A percentile compares a stretch with the other conserved stretches of the same genome.
Conservation (phyloP, 495 filamentous ascomycete genomes). For the Pseudoneurospora amorphoporcata region DNA sequence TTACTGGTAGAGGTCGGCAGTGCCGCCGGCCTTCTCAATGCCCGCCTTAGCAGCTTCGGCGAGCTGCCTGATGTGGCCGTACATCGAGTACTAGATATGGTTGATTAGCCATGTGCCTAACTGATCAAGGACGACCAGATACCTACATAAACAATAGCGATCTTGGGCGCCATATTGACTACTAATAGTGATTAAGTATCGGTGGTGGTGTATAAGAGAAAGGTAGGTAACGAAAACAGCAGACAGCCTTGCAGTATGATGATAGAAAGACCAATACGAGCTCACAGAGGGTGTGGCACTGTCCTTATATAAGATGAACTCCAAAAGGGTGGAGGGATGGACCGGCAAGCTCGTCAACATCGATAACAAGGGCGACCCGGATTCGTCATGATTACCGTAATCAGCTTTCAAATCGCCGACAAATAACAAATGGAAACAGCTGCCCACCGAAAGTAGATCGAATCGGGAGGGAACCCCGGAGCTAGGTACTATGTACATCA, state of each 20-base stretch:
- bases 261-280: neutral
- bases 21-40: constrained; percentile 78
- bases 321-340: neutral
- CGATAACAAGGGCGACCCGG: neutral
- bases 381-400: neutral
- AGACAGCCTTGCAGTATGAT: neutral
- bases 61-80: constrained; percentile 78
- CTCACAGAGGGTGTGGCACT: neutral
- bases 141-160: constrained; percentile 84
- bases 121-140: neutral
- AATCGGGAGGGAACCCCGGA: neutral
- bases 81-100: constrained; percentile 65
- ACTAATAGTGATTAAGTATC: constrained; percentile 9
- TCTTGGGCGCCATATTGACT: constrained; percentile 77
- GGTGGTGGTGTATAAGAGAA: neutral
- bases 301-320: neutral
- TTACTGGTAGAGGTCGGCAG: constrained; percentile 71
- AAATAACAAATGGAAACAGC: neutral
- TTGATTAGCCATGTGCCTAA: constrained; percentile 32
- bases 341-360: neutral
- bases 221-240: neutral
- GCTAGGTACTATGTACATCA: neutral
- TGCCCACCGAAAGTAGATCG: neutral
- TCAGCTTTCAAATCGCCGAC: neutral
- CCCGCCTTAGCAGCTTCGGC: constrained; percentile 86